phyloP scores from a whole-genome alignment of 1,284 basidiomycete species.

The Puccinia novopanici region DNA sequence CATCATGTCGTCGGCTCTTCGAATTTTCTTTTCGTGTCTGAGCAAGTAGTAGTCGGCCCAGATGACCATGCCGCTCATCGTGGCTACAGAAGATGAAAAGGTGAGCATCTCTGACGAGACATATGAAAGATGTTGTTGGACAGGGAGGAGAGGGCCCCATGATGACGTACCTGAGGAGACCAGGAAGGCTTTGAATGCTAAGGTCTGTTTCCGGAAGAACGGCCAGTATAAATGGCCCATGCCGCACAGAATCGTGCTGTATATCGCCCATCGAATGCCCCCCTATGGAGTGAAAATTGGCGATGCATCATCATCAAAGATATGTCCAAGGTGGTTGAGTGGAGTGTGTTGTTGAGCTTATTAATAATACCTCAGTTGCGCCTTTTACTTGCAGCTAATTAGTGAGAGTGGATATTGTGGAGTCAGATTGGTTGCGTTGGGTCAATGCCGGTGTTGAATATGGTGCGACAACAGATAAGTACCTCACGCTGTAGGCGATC shows the following conservation, averaged over 20 bases:
- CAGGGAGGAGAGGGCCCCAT: conserved; percentile 54
- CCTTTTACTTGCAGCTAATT: conserved; percentile 42
- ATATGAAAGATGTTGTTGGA: conserved; percentile 4
- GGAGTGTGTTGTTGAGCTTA: too few species aligned
- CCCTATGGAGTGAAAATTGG: not conserved
- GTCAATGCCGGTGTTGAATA: too few species aligned
- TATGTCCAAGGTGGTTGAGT: not conserved
- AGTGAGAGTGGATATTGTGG: too few species aligned
- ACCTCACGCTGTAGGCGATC: conserved; percentile 25
- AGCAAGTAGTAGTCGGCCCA: conserved; percentile 75
- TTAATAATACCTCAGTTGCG: conserved; percentile 2
- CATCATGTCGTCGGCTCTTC: conserved; percentile 69
- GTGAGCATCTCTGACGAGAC: not conserved
- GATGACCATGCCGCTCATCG: conserved; percentile 71
- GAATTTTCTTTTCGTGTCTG: conserved; percentile 69
- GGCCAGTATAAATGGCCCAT: conserved; percentile 32
- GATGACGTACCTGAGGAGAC: conserved; percentile 66
- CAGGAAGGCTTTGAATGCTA: conserved; percentile 76
- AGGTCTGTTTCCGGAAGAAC: conserved; percentile 68
- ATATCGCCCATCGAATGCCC: conserved; percentile 28
- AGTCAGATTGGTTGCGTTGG: not conserved
- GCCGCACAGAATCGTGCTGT: conserved; percentile 25
- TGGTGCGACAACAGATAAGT: not conserved
- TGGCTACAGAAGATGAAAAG: conserved; percentile 60
- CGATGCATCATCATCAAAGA: not conserved